Conservation (phyloP, 441 rosid species). For the Metrosideros polymorpha region DNA sequence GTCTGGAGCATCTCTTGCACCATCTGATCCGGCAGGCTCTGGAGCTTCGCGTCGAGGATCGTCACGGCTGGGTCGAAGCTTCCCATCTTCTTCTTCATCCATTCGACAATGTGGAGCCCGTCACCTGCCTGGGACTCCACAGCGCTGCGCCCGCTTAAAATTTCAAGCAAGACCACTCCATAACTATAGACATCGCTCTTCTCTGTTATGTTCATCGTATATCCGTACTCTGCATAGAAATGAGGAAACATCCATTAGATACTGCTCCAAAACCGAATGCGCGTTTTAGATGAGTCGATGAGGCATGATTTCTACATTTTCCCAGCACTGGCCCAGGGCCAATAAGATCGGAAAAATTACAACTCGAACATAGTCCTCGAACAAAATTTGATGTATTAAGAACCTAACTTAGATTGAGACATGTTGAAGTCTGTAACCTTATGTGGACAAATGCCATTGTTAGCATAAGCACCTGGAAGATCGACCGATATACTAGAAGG, state of each 20-base stretch:
- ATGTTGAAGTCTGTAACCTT: background rate
- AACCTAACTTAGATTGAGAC: background rate
- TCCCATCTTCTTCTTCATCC: slow-evolving; percentile 95
- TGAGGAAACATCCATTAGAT: background rate
- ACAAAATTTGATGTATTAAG: background rate
- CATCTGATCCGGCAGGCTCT: slow-evolving; percentile 74
- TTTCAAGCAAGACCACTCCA: slow-evolving; percentile 80
- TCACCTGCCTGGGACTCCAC: slow-evolving; percentile 62
- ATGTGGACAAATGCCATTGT: background rate
- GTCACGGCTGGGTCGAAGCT: slow-evolving; percentile 79
- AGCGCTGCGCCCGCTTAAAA: slow-evolving; percentile 78
- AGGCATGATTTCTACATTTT: background rate
- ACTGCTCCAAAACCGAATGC: background rate
- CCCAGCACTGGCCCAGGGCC: background rate
- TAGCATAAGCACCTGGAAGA: background rate
- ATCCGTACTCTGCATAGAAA: slow-evolving; percentile 74
- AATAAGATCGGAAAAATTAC: background rate
- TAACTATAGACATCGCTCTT: slow-evolving; percentile 94
- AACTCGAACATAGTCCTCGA: background rate
- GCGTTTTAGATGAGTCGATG: background rate
- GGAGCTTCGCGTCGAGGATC: slow-evolving; percentile 69
- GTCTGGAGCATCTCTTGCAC: slow-evolving; percentile 97
- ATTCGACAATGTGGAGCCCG: slow-evolving; percentile 81
- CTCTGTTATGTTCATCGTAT: slow-evolving; percentile 90
- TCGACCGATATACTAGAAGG: background rate